Evolutionary conservation across 2,329 filamentous ascomycete genomes (phyloP).

Genomic region (Ilyonectria destructans): DNA sequence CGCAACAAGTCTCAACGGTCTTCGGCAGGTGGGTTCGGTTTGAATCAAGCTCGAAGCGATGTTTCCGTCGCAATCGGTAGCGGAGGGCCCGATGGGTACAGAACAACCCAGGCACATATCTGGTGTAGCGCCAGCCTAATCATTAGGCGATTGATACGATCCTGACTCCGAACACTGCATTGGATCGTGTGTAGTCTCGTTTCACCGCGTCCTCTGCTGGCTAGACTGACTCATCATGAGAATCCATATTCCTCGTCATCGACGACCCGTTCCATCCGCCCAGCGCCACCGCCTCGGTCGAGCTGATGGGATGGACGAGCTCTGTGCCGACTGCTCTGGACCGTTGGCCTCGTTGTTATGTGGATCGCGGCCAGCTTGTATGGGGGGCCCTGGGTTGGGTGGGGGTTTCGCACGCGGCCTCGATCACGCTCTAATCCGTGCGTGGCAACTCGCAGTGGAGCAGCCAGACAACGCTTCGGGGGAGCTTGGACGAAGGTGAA

Average conservation of each 20-base stretch:
- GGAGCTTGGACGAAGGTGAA: neutral
- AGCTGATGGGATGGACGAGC: neutral
- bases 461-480: neutral
- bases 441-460: neutral
- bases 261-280: neutral
- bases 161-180: neutral
- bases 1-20: too few relatives aligned
- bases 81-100: neutral
- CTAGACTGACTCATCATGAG: neutral
- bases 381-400: slow-evolving; percentile 9
- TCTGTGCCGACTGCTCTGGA: slow-evolving; percentile 6
- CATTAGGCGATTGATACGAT: neutral
- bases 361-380: slow-evolving; percentile 19
- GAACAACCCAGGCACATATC: neutral
- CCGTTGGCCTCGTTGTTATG: slow-evolving; percentile 12
- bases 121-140: neutral
- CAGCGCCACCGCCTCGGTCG: neutral
- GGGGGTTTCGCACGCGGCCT: slow-evolving; percentile 19
- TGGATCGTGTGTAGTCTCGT: neutral
- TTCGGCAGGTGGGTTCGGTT: neutral
- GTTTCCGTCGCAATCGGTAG: neutral
- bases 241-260: neutral
- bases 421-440: slow-evolving; percentile 18
- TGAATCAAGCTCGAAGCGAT: neutral
- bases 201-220: neutral